phyloP scores from a whole-genome alignment of 192 early-diverging fungal genomes.

The Rhizoclosmatium sp. region DNA sequence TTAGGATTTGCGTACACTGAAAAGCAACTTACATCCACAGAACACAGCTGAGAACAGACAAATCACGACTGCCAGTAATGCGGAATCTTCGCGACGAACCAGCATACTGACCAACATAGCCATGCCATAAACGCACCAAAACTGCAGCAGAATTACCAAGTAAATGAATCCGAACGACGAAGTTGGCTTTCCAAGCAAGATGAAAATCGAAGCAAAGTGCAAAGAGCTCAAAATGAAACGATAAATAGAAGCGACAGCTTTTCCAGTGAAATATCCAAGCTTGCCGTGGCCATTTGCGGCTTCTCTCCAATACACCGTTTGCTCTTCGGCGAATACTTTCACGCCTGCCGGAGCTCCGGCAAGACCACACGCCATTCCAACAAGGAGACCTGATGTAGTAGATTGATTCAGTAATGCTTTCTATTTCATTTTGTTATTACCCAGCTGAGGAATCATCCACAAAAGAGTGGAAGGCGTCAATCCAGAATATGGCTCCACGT shows the following conservation, averaged over 20 bases:
- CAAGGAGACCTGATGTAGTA: conserved; percentile 40
- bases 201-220: conserved; percentile 40
- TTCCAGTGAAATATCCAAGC: conserved; percentile 39
- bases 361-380: conserved; percentile 43
- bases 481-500: conserved; percentile 41
- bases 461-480: conserved; percentile 43
- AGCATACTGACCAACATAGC: conserved; percentile 47
- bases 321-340: conserved; percentile 56
- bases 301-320: conserved; percentile 56
- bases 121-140: conserved; percentile 53
- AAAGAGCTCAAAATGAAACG: conserved; percentile 33
- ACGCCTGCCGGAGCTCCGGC: conserved; percentile 53
- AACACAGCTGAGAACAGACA: conserved; percentile 52
- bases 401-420: conserved; percentile 1
- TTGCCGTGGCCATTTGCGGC: conserved; percentile 43
- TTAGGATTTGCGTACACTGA: not conserved
- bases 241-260: conserved; percentile 44
- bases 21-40: conserved; percentile 44
- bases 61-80: conserved; percentile 42
- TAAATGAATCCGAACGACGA: conserved; percentile 34
- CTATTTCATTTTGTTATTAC: not conserved
- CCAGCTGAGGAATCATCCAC: conserved; percentile 38
- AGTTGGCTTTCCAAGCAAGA: conserved; percentile 40
- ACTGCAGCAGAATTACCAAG: conserved; percentile 46
- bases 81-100: conserved; percentile 45